A percentile compares a stretch with the other conserved stretches of the same genome.
Conservation (phyloP, 495 filamentous ascomycete species). For the Aspergillus bridgeri region DNA sequence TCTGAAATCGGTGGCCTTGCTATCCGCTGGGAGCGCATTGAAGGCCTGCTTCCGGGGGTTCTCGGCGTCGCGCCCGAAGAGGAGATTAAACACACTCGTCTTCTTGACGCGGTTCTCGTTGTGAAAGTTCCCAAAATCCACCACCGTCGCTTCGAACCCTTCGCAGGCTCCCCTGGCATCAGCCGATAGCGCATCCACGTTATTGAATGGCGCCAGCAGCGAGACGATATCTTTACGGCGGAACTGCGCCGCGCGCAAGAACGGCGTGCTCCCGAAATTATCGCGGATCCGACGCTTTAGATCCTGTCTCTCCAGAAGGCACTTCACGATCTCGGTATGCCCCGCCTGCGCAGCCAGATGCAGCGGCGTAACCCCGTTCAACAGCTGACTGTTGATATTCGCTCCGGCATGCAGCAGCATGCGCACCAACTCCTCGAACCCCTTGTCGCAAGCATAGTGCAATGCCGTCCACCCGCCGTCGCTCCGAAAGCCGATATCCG, state of each 20-base stretch:
- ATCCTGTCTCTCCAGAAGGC: constrained; percentile 46
- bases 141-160: constrained; percentile 63
- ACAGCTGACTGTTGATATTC: constrained; percentile 50
- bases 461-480: constrained; percentile 63
- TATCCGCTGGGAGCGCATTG: constrained; percentile 51
- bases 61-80: constrained; percentile 58
- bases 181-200: constrained; percentile 47
- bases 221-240: constrained; percentile 55
- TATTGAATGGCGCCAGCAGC: constrained; percentile 53
- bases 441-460: constrained; percentile 60
- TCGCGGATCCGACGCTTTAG: constrained; percentile 50
- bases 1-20: constrained; percentile 55
- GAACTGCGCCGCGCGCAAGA: constrained; percentile 57
- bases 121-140: constrained; percentile 66
- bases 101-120: constrained; percentile 57
- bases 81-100: constrained; percentile 54
- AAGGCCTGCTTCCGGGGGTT: constrained; percentile 49
- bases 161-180: constrained; percentile 55
- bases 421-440: constrained; percentile 45
- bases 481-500: constrained; percentile 53
- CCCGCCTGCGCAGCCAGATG: constrained; percentile 61
- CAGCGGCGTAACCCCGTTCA: constrained; percentile 61
- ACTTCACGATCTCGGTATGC: constrained; percentile 53
- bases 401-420: constrained; percentile 50
- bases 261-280: constrained; percentile 60